phyloP scores from a whole-genome alignment of 1,284 basidiomycete genomes.

The Rhodotorula sp. region DNA sequence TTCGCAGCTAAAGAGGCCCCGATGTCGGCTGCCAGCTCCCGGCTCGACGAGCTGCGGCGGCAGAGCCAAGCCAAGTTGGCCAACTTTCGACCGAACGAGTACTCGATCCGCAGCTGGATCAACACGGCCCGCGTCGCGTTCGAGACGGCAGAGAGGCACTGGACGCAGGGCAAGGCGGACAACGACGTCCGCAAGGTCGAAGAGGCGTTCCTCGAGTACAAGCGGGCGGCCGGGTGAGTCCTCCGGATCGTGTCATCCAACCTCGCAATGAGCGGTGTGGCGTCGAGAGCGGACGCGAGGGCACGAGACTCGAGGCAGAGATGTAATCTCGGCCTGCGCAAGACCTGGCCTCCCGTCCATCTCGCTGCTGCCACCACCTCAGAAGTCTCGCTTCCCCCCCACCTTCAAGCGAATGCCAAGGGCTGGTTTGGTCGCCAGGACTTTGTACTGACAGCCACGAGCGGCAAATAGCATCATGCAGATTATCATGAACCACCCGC shows the following conservation, averaged over 20 bases:
- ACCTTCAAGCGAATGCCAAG: no score
- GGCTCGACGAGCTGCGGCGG: conserved; percentile 19
- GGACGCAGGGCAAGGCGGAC: conserved; percentile 2
- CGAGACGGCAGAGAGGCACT: conserved; percentile 19
- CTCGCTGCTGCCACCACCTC: not conserved
- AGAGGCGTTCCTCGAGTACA: conserved; percentile 34
- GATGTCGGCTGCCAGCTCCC: not conserved
- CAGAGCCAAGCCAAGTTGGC: conserved; percentile 6
- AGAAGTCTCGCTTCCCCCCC: no score
- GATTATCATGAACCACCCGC: conserved; percentile 26
- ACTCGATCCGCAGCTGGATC: conserved; percentile 34
- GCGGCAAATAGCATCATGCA: conserved; percentile 18
- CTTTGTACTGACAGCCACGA: not conserved
- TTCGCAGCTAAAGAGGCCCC: no score
- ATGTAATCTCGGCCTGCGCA: no score
- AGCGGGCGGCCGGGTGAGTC: conserved; percentile 39
- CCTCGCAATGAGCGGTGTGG: no score
- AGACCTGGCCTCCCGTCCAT: no score
- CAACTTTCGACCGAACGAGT: conserved; percentile 20
- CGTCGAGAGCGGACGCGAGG: no score
- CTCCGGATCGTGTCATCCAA: not conserved
- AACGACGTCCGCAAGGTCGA: conserved; percentile 20
- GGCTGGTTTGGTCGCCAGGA: no score
- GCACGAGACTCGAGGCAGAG: no score
- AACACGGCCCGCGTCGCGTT: conserved; percentile 28